phyloP scores from a whole-genome alignment of 192 early-diverging fungal genomes.

The Umbelopsis isabellina region DNA sequence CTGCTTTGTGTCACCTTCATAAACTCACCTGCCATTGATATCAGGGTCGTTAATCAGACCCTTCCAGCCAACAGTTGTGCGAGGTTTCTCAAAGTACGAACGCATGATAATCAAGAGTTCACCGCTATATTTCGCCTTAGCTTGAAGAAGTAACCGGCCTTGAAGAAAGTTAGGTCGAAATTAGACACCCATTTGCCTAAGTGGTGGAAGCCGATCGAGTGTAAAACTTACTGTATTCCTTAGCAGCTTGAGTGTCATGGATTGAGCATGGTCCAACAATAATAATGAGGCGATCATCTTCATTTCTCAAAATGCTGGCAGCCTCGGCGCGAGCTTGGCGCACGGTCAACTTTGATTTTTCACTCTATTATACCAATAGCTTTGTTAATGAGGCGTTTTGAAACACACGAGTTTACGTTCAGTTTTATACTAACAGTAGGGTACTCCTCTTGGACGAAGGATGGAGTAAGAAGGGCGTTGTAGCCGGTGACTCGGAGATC shows the following conservation, averaged over 20 bases:
- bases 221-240: slow-evolving; percentile 73
- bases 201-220: neutral
- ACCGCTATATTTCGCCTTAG: slow-evolving; percentile 67
- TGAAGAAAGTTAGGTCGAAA: neutral
- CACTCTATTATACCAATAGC: slow-evolving; percentile 28
- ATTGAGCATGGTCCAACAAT: slow-evolving; percentile 97
- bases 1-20: neutral
- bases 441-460: slow-evolving; percentile 85
- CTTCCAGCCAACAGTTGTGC: slow-evolving; percentile 94
- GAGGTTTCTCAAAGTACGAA: slow-evolving; percentile 98
- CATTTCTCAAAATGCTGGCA: slow-evolving; percentile 73
- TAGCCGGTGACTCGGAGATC: slow-evolving; percentile 88
- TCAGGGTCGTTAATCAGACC: slow-evolving; percentile 84
- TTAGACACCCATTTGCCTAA: neutral
- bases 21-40: slow-evolving; percentile 58
- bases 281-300: slow-evolving; percentile 87
- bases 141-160: slow-evolving; percentile 33
- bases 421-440: slow-evolving; percentile 58
- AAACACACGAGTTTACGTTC: neutral
- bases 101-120: slow-evolving; percentile 93
- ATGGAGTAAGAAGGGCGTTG: slow-evolving; percentile 90
- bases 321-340: slow-evolving; percentile 61
- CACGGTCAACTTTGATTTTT: slow-evolving; percentile 46
- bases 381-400: neutral
- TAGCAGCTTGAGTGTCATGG: slow-evolving; percentile 85